These are phyloP conservation scores for Crithidia sp. DNA, from an alignment of 208 protist genomes.

Conservation along the genomic window DNA sequence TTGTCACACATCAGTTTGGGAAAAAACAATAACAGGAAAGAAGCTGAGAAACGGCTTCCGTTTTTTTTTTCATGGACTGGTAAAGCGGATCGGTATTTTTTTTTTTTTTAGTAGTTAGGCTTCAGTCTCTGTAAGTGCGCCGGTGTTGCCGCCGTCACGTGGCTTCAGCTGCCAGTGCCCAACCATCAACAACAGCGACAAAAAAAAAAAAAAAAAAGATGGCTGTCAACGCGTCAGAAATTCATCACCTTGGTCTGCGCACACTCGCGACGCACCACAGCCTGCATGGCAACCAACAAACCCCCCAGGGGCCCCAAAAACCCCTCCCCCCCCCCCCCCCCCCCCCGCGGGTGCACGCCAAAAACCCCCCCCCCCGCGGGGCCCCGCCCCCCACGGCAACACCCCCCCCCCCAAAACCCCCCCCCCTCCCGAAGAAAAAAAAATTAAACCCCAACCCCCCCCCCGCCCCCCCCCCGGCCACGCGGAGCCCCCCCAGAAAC, in stretches of 20 bases:
- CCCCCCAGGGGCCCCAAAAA: background rate
- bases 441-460: no score
- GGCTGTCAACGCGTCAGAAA: constrained; percentile 13
- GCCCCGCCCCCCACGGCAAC: no score
- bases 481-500: no score
- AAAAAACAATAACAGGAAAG: background rate
- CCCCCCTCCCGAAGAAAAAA: no score
- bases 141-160: background rate
- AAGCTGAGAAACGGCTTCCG: background rate
- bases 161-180: background rate
- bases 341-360: no score
- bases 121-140: background rate
- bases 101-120: background rate
- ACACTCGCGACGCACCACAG: constrained; percentile 17
- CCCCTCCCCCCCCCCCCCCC: no score
- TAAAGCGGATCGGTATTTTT: background rate
- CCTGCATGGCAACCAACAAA: constrained; percentile 17
- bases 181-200: background rate
- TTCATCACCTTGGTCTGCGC: constrained; percentile 22
- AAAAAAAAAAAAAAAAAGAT: background rate
- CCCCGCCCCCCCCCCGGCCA: no score
- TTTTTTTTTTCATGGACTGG: background rate
- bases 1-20: background rate
- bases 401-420: no score
- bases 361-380: no score